Evolutionary conservation across 2,329 filamentous ascomycete genomes (phyloP).

Genomic region (Phaeosphaeriaceae sp.): DNA sequence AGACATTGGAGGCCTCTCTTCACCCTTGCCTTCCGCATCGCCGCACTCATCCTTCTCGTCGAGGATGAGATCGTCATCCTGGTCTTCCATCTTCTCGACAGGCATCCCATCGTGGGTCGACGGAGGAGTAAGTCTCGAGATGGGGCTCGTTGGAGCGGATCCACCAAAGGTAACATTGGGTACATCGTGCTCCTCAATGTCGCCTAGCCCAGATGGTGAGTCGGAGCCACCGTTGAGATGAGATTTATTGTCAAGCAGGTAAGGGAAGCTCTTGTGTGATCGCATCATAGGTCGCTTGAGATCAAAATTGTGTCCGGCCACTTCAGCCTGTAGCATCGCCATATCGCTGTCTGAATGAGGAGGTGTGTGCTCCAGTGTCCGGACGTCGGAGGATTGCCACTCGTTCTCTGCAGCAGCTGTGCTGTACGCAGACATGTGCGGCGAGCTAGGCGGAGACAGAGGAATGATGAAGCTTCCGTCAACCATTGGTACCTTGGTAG

Average conservation of each 20-base stretch:
- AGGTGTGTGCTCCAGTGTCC: constrained; percentile 42
- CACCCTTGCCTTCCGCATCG: constrained; percentile 39
- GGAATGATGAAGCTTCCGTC: constrained; percentile 55
- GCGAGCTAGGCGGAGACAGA: constrained; percentile 58
- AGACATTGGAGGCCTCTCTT: constrained; percentile 50
- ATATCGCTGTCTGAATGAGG: constrained; percentile 47
- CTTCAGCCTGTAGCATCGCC: constrained; percentile 47
- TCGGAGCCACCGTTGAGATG: constrained; percentile 31
- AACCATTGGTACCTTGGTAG: constrained; percentile 50
- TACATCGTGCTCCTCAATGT: constrained; percentile 44
- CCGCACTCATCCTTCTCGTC: constrained; percentile 48
- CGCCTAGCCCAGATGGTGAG: constrained; percentile 44
- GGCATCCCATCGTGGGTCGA: constrained; percentile 48
- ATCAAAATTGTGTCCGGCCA: constrained; percentile 45
- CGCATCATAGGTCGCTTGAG: constrained; percentile 50
- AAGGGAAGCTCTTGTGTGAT: constrained; percentile 54
- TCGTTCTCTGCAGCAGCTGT: constrained; percentile 52
- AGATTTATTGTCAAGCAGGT: constrained; percentile 47
- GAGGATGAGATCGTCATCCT: constrained; percentile 46
- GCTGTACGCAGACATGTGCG: constrained; percentile 58
- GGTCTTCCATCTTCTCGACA: constrained; percentile 49
- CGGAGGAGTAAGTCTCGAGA: constrained; percentile 54
- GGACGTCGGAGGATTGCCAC: constrained; percentile 51
- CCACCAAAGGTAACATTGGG: constrained; percentile 49
- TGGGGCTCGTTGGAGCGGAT: constrained; percentile 55